Evolutionary conservation across 768 basidiomycete genomes (phyloP).

Genomic region (Candolleomyces aberdarensis): DNA sequence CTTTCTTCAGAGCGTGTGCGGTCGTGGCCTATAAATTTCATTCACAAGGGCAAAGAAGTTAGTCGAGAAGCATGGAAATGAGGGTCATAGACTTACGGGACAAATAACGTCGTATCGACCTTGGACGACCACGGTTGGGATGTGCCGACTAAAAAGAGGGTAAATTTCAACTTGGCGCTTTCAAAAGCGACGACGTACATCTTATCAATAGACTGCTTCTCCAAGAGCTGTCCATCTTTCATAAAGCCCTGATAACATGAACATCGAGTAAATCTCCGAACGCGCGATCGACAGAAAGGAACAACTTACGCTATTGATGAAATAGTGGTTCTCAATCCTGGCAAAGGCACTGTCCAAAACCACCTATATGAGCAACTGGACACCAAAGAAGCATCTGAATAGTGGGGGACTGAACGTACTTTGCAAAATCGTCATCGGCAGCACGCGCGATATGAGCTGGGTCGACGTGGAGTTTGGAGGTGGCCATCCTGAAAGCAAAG

Average conservation of each 20-base stretch:
- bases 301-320: slow-evolving; percentile 65
- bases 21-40: slow-evolving; percentile 56
- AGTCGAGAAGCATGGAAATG: neutral
- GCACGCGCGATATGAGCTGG: slow-evolving; percentile 65
- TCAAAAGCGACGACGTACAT: slow-evolving; percentile 50
- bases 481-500: slow-evolving; percentile 78
- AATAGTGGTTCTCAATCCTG: slow-evolving; percentile 89
- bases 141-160: slow-evolving; percentile 66
- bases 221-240: slow-evolving; percentile 84
- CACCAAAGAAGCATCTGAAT: slow-evolving; percentile 1
- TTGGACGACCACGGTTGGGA: slow-evolving; percentile 80
- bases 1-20: slow-evolving; percentile 78
- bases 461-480: slow-evolving; percentile 71
- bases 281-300: neutral
- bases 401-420: slow-evolving; percentile 39
- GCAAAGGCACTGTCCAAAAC: slow-evolving; percentile 28
- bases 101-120: slow-evolving; percentile 90
- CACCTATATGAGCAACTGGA: too few species aligned
- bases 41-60: neutral
- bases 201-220: slow-evolving; percentile 81
- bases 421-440: slow-evolving; percentile 71
- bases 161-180: neutral
- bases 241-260: slow-evolving; percentile 62
- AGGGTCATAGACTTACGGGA: slow-evolving; percentile 47
- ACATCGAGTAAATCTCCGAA: too few species aligned